phyloP scores from a whole-genome alignment of 2,329 filamentous ascomycete species.

The Tolypocladium amazonense region DNA sequence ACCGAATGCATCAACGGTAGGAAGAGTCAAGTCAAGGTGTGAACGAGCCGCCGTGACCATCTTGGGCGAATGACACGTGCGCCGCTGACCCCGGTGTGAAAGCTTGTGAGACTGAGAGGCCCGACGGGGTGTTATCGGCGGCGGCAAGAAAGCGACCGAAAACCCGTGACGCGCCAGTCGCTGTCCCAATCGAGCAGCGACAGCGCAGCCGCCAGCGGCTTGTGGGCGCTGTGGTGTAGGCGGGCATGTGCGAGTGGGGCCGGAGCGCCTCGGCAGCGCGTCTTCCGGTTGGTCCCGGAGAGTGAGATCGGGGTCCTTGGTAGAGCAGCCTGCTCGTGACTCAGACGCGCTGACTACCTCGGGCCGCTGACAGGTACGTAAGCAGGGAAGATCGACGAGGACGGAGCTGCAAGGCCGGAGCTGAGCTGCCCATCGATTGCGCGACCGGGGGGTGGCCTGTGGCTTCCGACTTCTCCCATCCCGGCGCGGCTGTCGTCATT shows the following conservation, averaged over 20 bases:
- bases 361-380: neutral
- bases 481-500: neutral
- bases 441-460: neutral
- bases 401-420: neutral
- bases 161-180: neutral
- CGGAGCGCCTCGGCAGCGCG: neutral
- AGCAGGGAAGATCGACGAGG: neutral
- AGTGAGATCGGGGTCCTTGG: neutral
- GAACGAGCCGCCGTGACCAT: neutral
- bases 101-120: neutral
- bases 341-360: neutral
- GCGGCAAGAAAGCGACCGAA: neutral
- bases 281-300: neutral
- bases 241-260: constrained; percentile 1
- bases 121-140: neutral
- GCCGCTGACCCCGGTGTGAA: neutral
- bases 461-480: neutral
- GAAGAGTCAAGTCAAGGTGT: neutral
- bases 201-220: neutral
- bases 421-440: neutral
- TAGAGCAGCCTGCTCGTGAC: neutral
- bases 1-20: neutral
- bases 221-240: neutral
- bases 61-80: neutral
- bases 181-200: neutral